These are phyloP conservation scores for Penicillium fuscoglaucum DNA, from an alignment of 2,329 filamentous ascomycete genomes.

Conservation along the genomic window DNA sequence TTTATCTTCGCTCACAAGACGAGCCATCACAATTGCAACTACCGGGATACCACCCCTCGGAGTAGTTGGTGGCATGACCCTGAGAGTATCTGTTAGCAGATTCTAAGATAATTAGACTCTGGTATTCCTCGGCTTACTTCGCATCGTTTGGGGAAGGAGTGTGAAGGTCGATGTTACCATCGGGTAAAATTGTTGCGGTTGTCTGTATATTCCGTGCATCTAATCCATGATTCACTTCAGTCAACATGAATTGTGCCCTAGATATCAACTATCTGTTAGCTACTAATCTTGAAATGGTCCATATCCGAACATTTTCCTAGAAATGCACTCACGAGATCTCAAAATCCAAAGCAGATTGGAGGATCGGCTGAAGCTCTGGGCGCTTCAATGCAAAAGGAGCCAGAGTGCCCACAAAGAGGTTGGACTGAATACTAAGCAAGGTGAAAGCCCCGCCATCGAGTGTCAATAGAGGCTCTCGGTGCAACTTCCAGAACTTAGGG, in stretches of 20 bases:
- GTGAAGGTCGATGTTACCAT: slow-evolving; percentile 39
- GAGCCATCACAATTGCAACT: slow-evolving; percentile 37
- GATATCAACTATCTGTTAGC: background rate
- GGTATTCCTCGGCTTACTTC: slow-evolving; percentile 24
- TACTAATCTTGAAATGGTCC: background rate
- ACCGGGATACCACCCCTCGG: slow-evolving; percentile 23
- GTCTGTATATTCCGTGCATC: slow-evolving; percentile 45
- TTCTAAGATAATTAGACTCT: background rate
- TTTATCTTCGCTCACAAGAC: slow-evolving; percentile 29
- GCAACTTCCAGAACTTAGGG: slow-evolving; percentile 1
- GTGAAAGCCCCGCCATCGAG: slow-evolving; percentile 7
- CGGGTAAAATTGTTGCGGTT: slow-evolving; percentile 35
- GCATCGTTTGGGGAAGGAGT: slow-evolving; percentile 34
- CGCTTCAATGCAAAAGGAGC: slow-evolving; percentile 15
- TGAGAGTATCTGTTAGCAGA: background rate
- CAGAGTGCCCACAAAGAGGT: slow-evolving; percentile 24
- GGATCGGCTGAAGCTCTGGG: slow-evolving; percentile 17
- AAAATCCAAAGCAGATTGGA: slow-evolving; percentile 21
- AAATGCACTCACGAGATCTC: slow-evolving; percentile 20
- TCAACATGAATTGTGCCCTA: slow-evolving; percentile 41
- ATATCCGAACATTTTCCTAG: background rate
- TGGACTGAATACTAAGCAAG: slow-evolving; percentile 22
- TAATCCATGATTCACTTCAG: slow-evolving; percentile 43
- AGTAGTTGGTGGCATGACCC: slow-evolving; percentile 17
- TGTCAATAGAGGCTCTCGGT: background rate